Evolutionary conservation across 441 rosid genomes (phyloP), one percentile per base, ranked within the genome.

Genomic region (Populus hybrid): DNA sequence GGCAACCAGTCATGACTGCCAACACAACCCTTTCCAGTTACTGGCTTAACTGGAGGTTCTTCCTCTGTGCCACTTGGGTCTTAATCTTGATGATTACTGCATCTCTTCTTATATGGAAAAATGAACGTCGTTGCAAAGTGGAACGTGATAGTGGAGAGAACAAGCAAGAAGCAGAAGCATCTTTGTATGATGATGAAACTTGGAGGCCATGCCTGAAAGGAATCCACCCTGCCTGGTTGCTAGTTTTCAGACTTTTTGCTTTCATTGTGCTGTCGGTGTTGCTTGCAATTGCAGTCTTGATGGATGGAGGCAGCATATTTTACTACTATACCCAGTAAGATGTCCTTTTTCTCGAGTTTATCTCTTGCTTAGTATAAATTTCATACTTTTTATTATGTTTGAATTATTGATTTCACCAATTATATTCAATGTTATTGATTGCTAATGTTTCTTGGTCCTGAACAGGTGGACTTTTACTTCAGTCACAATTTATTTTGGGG

Each of bases 251-350:
- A 82, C 77, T 87, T 50, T 71, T 81, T 76, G 93, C 94, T 77
- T 92, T 95, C 80, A 45, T 83, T 63, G 90, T 89, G 83, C 97
- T 95, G 70, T 72, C 94, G 45, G 72, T 84, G 14, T 70, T 91
- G 89, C 86, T 91, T 21, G 73, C 81, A 26, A 87, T 81, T 83
- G 84, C 84, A 42, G 84, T 85, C 71, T 69, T 87, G 69, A 74
- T 87, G 9, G 92, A 91, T 83, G 98, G 98, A 35, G 87, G 86
- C 78, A 87, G 85, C 88, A 90, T 94, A 53, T 92, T 86, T 86
- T 92, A 83, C 92, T 95, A 87, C 86, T 95, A 95, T 72, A 95
- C 99, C 1, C 93, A 89, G 99, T 95, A 89, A 90, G 90, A 69
- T 78, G 9, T 75, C 36, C 80, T 14, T 67, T 45, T 66, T 42